Percentiles rank a stretch among this genome's conserved stretches.
These are phyloP conservation scores for Firmiana major DNA, from an alignment of 345 rosid species.

Conservation along the genomic window DNA sequence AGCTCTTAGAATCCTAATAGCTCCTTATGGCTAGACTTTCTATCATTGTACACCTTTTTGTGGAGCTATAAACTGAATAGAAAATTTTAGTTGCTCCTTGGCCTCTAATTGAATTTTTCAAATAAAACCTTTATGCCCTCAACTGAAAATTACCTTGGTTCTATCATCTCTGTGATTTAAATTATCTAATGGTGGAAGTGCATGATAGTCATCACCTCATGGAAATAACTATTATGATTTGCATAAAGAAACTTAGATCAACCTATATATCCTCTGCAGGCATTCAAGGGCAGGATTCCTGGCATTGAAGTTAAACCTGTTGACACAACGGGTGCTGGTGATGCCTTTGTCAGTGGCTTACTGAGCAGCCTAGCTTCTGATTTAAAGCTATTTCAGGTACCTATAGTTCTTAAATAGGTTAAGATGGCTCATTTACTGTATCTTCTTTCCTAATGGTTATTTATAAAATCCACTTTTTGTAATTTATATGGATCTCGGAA, in stretches of 20 bases:
- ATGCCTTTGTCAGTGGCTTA: conserved; percentile 74
- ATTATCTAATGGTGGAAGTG: neutral
- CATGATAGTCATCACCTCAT: neutral
- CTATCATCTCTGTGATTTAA: neutral
- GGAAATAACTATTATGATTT: neutral
- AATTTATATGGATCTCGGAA: neutral
- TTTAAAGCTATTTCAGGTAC: conserved; percentile 42
- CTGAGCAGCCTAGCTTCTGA: conserved; percentile 61
- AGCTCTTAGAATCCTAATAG: neutral
- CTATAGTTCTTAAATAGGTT: neutral
- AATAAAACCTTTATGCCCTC: neutral
- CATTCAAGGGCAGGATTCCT: conserved; percentile 63
- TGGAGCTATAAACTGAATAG: neutral
- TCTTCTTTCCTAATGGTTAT: conserved; percentile 1
- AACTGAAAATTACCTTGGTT: neutral
- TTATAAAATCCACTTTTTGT: neutral
- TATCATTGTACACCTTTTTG: neutral
- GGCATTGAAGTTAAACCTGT: conserved; percentile 64
- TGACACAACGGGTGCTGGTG: conserved; percentile 90
- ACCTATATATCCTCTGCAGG: conserved; percentile 33
- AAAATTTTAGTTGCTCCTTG: neutral
- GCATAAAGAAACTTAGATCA: neutral
- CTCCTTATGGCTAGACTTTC: neutral
- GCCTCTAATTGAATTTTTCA: neutral
- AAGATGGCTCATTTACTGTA: neutral